Evolutionary conservation across 2,329 filamentous ascomycete species (phyloP), one percentile per base, ranked within the genome.

Genomic region (Fusarium haematococcum): DNA sequence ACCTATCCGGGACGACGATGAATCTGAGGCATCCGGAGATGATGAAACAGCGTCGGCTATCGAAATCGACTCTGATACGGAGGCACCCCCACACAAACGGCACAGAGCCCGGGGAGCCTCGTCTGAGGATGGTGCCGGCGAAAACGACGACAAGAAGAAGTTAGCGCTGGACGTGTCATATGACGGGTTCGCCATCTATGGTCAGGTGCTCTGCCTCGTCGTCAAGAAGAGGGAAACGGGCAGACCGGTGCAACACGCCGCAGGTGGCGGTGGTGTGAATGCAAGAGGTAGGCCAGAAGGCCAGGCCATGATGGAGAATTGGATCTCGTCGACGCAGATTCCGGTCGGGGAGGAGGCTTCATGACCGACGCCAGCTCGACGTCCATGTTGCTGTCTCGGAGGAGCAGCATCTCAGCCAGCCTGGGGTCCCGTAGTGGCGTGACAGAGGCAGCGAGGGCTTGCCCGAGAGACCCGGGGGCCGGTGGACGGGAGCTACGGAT

Each of bases 181-280:
- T 83, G 95, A 98, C 79, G 96, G 97, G 10, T 98, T 98, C 84
- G 94, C 93, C 78, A 98, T 99, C 80, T 97, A 98, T 84, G 95
- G 97, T 13, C 93, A 95, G 76, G 95, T 98, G 56, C 86, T 99
- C 30, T 98, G 95, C 83, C 88, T 99, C 68, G 93, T 99, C 10
- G 92, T 99, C 79, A 92, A 91, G 82, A 94, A 93, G 81, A 91
- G 93, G 70, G 92, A 91, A 74, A 88, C 78, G 86, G 86, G 83
- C 75, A 88, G 84, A 75, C 81, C 82, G 56, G 82, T 78, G 66
- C 82, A 80, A 63, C 72, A 80, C 66, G 78, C 75, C 60, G 77
- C 76, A 58, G 77, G 73, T 52, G 79, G 81, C 61, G 78, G 81
- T 48, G 73, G 66, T 63, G 71, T 61, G 63, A 69, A 52, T 65